Percentiles rank a stretch among this genome's conserved stretches.
Evolutionary conservation across 805 yeast genomes (phyloP).

Genomic region (Maudiozyma bulderi): DNA sequence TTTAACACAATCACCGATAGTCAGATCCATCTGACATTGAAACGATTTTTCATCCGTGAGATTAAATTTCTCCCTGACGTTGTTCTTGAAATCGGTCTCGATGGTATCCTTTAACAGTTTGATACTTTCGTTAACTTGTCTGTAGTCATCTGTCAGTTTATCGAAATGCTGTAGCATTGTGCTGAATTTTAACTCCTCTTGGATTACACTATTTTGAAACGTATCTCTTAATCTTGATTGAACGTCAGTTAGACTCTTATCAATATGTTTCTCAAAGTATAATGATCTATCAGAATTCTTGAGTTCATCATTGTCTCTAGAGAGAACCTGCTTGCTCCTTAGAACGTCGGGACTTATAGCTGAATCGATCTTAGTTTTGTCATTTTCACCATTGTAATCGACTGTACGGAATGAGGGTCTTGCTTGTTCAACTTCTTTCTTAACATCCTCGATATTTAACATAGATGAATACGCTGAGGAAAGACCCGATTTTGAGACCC

Average conservation of each 20-base stretch:
- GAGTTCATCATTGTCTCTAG: neutral
- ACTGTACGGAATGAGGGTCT: neutral
- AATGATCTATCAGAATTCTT: neutral
- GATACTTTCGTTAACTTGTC: conserved; percentile 20
- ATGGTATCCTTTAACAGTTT: conserved; percentile 20
- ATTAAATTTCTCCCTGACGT: conserved; percentile 22
- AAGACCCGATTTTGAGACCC: neutral
- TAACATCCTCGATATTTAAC: neutral
- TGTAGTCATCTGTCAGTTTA: conserved; percentile 17
- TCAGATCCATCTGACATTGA: conserved; percentile 6
- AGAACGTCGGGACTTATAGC: neutral
- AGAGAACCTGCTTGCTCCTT: neutral
- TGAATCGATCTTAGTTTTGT: neutral
- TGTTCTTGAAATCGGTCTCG: conserved; percentile 20
- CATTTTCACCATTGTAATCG: neutral
- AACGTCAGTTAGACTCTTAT: conserved; percentile 12
- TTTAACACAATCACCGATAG: conserved; percentile 9
- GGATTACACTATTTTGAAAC: conserved; percentile 13
- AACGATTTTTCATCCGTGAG: conserved; percentile 21
- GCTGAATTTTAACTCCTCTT: conserved; percentile 20
- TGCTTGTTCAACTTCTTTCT: neutral
- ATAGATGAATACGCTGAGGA: neutral
- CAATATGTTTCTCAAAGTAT: conserved; percentile 16
- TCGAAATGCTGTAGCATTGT: conserved; percentile 20
- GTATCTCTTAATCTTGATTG: conserved; percentile 17